Percentiles rank a stretch among this genome's conserved stretches.
These are phyloP conservation scores for Knoxdaviesia capensis DNA, from an alignment of 2,329 filamentous ascomycete species.

Conservation along the genomic window DNA sequence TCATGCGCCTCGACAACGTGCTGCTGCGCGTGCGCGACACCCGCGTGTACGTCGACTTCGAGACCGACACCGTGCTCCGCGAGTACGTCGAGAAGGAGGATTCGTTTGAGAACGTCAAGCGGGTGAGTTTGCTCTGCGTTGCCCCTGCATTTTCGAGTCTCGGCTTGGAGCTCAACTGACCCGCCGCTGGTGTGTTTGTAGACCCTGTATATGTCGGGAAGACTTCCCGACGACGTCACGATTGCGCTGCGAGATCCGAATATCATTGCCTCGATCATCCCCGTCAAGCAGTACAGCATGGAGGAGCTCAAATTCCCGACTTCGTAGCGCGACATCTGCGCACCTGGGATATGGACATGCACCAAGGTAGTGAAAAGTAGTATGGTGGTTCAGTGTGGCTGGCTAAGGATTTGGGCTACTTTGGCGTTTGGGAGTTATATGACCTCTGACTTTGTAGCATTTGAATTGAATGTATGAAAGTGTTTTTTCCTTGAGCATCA, in stretches of 20 bases:
- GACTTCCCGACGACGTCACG: constrained; percentile 50
- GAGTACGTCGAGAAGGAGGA: constrained; percentile 86
- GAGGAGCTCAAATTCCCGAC: constrained; percentile 21
- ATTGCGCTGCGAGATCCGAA: constrained; percentile 66
- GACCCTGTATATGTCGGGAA: constrained; percentile 27
- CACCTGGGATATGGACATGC: background rate
- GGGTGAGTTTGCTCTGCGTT: constrained; percentile 24
- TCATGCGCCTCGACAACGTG: constrained; percentile 85
- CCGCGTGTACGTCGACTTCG: constrained; percentile 79
- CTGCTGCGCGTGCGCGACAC: constrained; percentile 77
- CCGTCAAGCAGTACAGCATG: constrained; percentile 45
- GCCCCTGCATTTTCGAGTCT: background rate
- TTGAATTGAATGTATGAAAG: background rate
- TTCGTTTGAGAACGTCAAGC: constrained; percentile 54
- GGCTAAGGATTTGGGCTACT: background rate
- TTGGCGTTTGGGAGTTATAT: background rate
- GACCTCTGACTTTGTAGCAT: background rate
- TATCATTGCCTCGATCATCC: constrained; percentile 46
- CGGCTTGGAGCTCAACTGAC: background rate
- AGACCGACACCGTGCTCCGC: constrained; percentile 54
- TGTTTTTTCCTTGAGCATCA: too few relatives aligned
- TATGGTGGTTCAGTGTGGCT: background rate
- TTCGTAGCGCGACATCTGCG: too few relatives aligned
- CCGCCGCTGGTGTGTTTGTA: constrained; percentile 8
- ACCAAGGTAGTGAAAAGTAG: background rate